Percentiles rank a stretch among this genome's conserved stretches.
Conservation (phyloP, 768 basidiomycete genomes). For the Tylopilus rubrobrunneus region DNA sequence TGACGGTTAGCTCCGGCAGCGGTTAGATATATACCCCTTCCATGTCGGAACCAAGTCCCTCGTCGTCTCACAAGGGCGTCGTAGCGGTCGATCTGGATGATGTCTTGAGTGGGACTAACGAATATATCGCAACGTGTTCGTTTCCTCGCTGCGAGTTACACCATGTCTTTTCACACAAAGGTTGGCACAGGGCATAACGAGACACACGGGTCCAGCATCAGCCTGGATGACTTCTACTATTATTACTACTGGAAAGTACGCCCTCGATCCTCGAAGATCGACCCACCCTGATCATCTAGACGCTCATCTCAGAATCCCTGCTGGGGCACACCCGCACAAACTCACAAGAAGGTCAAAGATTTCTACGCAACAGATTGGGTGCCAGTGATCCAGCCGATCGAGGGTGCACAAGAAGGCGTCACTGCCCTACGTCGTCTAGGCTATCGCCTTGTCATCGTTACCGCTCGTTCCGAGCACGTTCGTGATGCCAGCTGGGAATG, state of each 20-base stretch:
- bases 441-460: constrained; percentile 68
- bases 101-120: constrained; percentile 63
- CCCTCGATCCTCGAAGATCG: neutral
- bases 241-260: constrained; percentile 75
- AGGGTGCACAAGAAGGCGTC: constrained; percentile 59
- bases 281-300: neutral
- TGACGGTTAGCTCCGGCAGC: neutral
- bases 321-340: constrained; percentile 61
- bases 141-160: neutral
- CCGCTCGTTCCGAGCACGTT: constrained; percentile 58
- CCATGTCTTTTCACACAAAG: neutral
- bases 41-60: neutral
- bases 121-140: constrained; percentile 51
- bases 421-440: constrained; percentile 57
- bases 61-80: constrained; percentile 32
- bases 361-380: constrained; percentile 56
- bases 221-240: constrained; percentile 57
- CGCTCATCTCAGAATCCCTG: constrained; percentile 38
- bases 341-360: constrained; percentile 52
- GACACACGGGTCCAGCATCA: constrained; percentile 51
- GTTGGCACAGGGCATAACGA: constrained; percentile 60
- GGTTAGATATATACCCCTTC: neutral
- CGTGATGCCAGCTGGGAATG: constrained; percentile 62
- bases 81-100: constrained; percentile 69
- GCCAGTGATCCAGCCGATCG: constrained; percentile 46